Evolutionary conservation across 805 yeast species (phyloP).

Genomic region (Wickerhamomyces mucosus): DNA sequence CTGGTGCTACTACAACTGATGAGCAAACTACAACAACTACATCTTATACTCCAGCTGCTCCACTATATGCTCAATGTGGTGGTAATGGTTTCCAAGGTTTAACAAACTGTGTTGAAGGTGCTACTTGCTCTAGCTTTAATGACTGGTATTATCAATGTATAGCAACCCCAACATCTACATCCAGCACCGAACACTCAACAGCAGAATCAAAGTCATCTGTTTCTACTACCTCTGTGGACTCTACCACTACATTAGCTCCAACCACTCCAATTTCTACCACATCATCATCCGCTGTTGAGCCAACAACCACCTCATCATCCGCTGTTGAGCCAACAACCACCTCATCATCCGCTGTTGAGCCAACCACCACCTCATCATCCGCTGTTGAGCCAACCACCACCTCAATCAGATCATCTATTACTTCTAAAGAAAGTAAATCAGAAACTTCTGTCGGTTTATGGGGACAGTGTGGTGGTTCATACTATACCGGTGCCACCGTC

Average conservation of each 20-base stretch:
- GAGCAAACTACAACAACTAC: neutral
- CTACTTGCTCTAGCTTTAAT: conserved; percentile 16
- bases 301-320: conserved; percentile 1
- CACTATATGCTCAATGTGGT: conserved; percentile 7
- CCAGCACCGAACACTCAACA: no score
- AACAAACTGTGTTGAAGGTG: conserved; percentile 14
- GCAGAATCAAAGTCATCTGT: no score
- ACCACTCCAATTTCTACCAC: conserved; percentile 1
- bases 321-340: neutral
- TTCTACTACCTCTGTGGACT: neutral
- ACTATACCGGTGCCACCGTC: conserved; percentile 4
- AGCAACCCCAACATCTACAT: no score
- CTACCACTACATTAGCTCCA: neutral
- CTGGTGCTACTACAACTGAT: neutral
- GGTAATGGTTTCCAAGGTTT: conserved; percentile 5
- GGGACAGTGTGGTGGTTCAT: conserved; percentile 11
- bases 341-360: no score
- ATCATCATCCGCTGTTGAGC: neutral
- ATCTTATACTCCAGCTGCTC: conserved; percentile 1
- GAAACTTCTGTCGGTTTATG: conserved; percentile 1
- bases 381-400: neutral
- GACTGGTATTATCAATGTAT: conserved; percentile 20
- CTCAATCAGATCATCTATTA: conserved; percentile 1
- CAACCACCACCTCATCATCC: no score
- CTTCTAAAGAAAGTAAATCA: neutral